Evolutionary conservation across 371 early-diverging fungal species (phyloP), one percentile per base, ranked within the genome.

Genomic region (Nematocida parisii): DNA sequence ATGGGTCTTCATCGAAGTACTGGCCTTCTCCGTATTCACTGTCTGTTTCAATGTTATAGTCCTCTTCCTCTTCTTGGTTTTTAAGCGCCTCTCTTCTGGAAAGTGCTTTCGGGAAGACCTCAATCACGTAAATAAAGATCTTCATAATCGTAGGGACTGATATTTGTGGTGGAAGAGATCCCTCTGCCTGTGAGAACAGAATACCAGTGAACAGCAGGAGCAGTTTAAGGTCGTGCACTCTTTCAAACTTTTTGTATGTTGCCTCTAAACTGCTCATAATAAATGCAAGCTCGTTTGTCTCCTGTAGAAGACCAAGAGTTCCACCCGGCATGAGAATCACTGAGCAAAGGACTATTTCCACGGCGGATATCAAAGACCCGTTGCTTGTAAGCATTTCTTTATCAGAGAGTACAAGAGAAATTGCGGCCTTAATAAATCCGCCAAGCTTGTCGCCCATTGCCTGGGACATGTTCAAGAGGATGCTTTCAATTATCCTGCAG

Each of bases 211-310:
- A 88, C 22, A 86, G 71, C 0, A 87, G 61, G 22, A 82, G 83
- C n/a, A 85, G 68, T 73, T 88, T 88, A 57, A 87, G 86, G 77
- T 88, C 88, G 73, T 87, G 85, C 15, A 88, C 87, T 54, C 88
- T 52, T 44, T 66, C 82, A 71, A 87, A 87, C 40, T 72, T 71
- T 39, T 72, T 84, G 58, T 72, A 83, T 5, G 82, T 18, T 4
- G 66, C 56, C 24, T 13, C 50, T 47, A 85, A 72, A 55, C 81
- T 81, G 27, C 44, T 74, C 5, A 50, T 40, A 60, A 73, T 18
- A 58, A 73, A 83, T 5, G 71, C 33, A 45, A 70, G 46, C 22
- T 73, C 40, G 3, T 72, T 66, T 61, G 84, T 50, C 33, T 68
- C 45, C 27, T 42, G 40, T 9, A 82, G 5, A 11, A 68, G 44